phyloP scores from a whole-genome alignment of 768 basidiomycete species.

The Royoungia palumana region DNA sequence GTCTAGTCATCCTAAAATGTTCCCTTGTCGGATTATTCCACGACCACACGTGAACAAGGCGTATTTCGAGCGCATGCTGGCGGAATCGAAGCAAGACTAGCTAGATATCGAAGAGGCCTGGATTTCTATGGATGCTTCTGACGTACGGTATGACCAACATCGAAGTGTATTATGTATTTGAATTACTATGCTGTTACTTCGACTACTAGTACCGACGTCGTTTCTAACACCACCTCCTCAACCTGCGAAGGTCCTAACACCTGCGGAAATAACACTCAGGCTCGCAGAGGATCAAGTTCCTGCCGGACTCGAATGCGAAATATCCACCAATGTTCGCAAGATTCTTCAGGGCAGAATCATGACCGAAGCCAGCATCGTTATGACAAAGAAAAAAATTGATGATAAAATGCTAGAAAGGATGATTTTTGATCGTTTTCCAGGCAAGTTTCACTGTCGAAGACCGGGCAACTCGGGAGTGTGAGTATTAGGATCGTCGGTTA shows the following conservation, averaged over 20 bases:
- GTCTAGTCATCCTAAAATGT: conserved; percentile 7
- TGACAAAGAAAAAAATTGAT: too few species aligned
- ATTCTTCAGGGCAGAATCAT: conserved; percentile 30
- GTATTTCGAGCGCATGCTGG: too few species aligned
- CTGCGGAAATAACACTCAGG: conserved; percentile 9
- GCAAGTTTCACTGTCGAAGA: conserved; percentile 66
- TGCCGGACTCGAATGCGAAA: conserved; percentile 33
- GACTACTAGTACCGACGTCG: too few species aligned
- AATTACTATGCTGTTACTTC: too few species aligned
- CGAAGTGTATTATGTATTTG: too few species aligned
- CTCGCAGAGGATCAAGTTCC: conserved; percentile 30
- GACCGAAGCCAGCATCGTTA: conserved; percentile 29
- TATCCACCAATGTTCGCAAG: conserved; percentile 32
- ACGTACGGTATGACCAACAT: too few species aligned
- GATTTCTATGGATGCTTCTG: too few species aligned
- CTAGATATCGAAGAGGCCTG: too few species aligned
- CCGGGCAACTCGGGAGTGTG: conserved; percentile 29
- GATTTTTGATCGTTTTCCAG: conserved; percentile 33
- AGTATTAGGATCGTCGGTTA: conserved; percentile 28
- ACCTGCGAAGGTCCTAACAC: too few species aligned
- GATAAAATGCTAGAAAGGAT: too few species aligned
- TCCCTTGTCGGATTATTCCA: conserved; percentile 9
- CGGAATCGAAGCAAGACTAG: too few species aligned
- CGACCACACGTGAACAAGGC: not conserved
- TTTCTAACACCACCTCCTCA: too few species aligned